These are phyloP conservation scores for Coriaria nepalensis DNA, from an alignment of 306 rosid species.

Conservation along the genomic window DNA sequence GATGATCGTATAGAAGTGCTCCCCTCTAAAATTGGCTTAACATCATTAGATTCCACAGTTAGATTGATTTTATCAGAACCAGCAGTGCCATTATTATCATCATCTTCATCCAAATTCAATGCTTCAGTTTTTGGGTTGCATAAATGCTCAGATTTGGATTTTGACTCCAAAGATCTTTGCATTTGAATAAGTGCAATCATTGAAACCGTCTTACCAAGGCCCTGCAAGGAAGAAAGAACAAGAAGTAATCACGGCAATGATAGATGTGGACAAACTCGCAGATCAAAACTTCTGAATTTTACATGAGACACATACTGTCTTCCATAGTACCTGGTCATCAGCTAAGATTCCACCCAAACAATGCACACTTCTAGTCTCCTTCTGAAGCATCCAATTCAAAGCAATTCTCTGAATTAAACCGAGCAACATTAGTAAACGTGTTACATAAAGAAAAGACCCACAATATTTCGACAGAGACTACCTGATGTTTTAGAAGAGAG, in stretches of 20 bases:
- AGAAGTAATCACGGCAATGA: background rate
- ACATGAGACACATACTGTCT: slow-evolving; percentile 5
- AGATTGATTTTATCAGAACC: slow-evolving; percentile 29
- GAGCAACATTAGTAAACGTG: slow-evolving; percentile 11
- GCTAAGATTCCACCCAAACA: slow-evolving; percentile 97
- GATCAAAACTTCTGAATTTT: slow-evolving; percentile 1
- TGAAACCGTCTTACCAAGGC: slow-evolving; percentile 95
- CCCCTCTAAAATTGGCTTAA: slow-evolving; percentile 37
- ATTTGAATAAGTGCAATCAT: slow-evolving; percentile 84
- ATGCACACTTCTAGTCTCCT: slow-evolving; percentile 86
- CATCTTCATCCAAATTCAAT: slow-evolving; percentile 74
- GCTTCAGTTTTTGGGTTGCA: slow-evolving; percentile 56
- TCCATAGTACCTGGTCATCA: slow-evolving; percentile 74
- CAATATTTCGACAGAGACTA: slow-evolving; percentile 19
- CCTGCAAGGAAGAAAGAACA: slow-evolving; percentile 39
- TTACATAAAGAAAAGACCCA: slow-evolving; percentile 7
- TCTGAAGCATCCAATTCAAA: slow-evolving; percentile 92
- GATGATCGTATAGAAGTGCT: slow-evolving; percentile 38
- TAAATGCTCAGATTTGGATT: slow-evolving; percentile 45
- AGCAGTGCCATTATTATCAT: slow-evolving; percentile 39
- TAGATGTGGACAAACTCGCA: slow-evolving; percentile 8
- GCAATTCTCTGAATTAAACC: slow-evolving; percentile 68
- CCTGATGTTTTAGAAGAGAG: slow-evolving; percentile 92
- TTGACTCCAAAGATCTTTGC: slow-evolving; percentile 52
- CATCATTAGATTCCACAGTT: slow-evolving; percentile 32